These are phyloP conservation scores for Boletus huronensis DNA, from an alignment of 768 basidiomycete species.

Conservation along the genomic window DNA sequence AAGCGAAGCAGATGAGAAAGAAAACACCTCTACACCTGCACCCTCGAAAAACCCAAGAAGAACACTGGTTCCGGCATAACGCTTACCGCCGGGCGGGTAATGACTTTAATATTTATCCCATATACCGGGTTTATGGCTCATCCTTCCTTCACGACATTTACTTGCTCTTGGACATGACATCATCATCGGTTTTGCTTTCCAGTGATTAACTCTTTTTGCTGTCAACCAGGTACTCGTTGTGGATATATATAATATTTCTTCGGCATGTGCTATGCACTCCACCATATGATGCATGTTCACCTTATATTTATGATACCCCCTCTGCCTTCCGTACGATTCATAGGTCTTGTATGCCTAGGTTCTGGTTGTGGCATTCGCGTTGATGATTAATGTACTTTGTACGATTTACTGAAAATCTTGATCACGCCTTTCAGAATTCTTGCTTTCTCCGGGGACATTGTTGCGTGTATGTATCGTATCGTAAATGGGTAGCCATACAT, in stretches of 20 bases:
- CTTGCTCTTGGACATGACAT: constrained; percentile 13
- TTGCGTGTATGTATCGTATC: not conserved
- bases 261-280: constrained; percentile 1
- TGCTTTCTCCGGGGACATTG: not conserved
- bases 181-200: constrained; percentile 4
- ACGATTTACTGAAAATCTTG: not conserved
- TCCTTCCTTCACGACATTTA: constrained; percentile 5
- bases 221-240: constrained; percentile 7
- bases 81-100: not conserved
- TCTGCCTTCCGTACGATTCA: constrained; percentile 3
- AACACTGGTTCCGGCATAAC: constrained; percentile 15
- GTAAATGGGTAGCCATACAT: not conserved
- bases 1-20: constrained; percentile 56
- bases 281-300: constrained; percentile 15
- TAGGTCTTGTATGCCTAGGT: constrained; percentile 27
- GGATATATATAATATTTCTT: not conserved
- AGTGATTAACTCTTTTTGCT: constrained; percentile 8
- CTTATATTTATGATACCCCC: constrained; percentile 15
- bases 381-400: constrained; percentile 13
- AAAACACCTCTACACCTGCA: constrained; percentile 42
- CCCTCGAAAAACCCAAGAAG: constrained; percentile 18
- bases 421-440: not conserved
- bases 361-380: constrained; percentile 2
- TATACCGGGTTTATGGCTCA: constrained; percentile 1
- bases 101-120: constrained; percentile 7